These are phyloP conservation scores for Cyberlindnera xishuangbannaensis DNA, from an alignment of 805 yeast genomes.

Conservation along the genomic window DNA sequence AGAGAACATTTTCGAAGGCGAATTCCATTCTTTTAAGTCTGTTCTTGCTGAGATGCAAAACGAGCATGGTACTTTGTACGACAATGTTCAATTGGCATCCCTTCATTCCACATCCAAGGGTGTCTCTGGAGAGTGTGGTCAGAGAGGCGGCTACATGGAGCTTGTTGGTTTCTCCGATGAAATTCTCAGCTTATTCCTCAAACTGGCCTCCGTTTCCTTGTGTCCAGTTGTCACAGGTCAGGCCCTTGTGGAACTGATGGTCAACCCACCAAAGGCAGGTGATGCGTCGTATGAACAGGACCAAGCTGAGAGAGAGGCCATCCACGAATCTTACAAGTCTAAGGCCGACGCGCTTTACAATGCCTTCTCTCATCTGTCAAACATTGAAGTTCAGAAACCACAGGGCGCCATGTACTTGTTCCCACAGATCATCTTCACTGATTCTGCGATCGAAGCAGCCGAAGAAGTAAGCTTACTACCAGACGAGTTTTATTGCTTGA, in stretches of 20 bases:
- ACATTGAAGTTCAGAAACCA: constrained; percentile 82
- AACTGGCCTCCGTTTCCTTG: constrained; percentile 83
- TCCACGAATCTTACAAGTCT: constrained; percentile 53
- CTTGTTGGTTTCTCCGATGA: constrained; percentile 71
- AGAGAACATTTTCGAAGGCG: constrained; percentile 78
- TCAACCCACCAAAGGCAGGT: constrained; percentile 80
- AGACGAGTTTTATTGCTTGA: constrained; percentile 86
- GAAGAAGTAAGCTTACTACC: constrained; percentile 49
- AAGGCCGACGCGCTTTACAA: constrained; percentile 62
- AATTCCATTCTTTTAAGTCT: constrained; percentile 80
- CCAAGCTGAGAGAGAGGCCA: constrained; percentile 51
- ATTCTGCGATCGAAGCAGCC: constrained; percentile 59
- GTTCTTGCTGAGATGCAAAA: constrained; percentile 63
- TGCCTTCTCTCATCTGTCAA: constrained; percentile 74
- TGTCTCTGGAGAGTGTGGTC: constrained; percentile 98
- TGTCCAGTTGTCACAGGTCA: constrained; percentile 97
- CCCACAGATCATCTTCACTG: constrained; percentile 68
- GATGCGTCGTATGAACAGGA: constrained; percentile 69
- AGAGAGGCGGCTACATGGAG: constrained; percentile 99
- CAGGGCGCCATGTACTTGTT: constrained; percentile 97
- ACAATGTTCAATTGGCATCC: constrained; percentile 81
- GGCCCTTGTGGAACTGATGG: constrained; percentile 88
- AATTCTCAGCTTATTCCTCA: constrained; percentile 65
- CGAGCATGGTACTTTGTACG: constrained; percentile 43
- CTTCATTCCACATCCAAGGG: constrained; percentile 98